Evolutionary conservation across 2,329 filamentous ascomycete genomes (phyloP).

Genomic region (Metarhizium rileyi): DNA sequence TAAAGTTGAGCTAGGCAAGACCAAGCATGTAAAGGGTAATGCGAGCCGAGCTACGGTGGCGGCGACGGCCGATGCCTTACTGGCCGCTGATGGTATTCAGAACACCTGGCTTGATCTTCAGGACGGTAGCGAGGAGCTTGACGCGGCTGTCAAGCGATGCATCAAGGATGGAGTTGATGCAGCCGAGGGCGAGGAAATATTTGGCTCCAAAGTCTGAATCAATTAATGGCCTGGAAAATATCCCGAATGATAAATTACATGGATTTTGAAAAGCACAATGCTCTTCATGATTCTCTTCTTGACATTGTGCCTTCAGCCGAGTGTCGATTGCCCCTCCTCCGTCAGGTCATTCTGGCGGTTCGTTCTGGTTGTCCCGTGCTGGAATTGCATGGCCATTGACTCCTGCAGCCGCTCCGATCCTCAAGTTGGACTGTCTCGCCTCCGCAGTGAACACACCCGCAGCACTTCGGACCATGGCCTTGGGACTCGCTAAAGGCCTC

Average conservation of each 20-base stretch:
- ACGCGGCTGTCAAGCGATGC: slow-evolving; percentile 37
- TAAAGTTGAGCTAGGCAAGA: slow-evolving; percentile 38
- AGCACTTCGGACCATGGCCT: neutral
- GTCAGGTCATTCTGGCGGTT: neutral
- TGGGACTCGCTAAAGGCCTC: neutral
- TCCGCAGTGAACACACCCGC: neutral
- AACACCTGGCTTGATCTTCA: slow-evolving; percentile 46
- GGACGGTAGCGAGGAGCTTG: slow-evolving; percentile 40
- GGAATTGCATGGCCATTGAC: neutral
- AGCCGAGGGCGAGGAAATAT: slow-evolving; percentile 40
- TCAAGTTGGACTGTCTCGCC: neutral
- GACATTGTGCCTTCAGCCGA: neutral
- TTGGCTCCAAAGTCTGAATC: slow-evolving; percentile 11
- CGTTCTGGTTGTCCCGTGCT: neutral
- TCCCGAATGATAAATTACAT: neutral
- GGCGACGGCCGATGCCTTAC: slow-evolving; percentile 42
- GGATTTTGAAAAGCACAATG: neutral
- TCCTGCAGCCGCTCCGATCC: neutral
- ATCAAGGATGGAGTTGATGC: slow-evolving; percentile 40
- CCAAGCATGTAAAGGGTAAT: slow-evolving; percentile 23
- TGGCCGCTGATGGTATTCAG: slow-evolving; percentile 38
- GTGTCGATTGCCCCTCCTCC: neutral
- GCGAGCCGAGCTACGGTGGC: slow-evolving; percentile 53
- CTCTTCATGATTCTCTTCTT: neutral
- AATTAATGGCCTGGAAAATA: neutral